Conservation (phyloP, 2,329 filamentous ascomycete genomes). For the Coniochaeta sp. region DNA sequence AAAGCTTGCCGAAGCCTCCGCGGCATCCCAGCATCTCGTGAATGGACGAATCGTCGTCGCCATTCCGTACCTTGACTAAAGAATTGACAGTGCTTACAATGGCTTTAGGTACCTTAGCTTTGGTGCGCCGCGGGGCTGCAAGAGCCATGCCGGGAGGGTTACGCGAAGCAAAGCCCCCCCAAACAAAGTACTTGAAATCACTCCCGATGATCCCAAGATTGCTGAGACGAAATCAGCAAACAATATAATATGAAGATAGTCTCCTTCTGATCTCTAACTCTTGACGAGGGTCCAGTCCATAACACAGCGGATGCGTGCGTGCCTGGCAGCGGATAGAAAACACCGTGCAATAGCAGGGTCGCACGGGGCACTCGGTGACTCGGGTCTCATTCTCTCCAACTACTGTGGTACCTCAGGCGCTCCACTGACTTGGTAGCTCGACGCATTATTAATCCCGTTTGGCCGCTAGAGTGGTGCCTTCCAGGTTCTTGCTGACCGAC, state of each 20-base stretch:
- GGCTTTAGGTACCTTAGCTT: neutral
- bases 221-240: too few relatives aligned
- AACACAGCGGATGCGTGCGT: neutral
- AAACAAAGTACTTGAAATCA: constrained; percentile 4
- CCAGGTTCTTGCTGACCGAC: neutral
- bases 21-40: neutral
- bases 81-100: neutral
- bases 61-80: neutral
- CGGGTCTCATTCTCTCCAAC: neutral
- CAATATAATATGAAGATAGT: too few relatives aligned
- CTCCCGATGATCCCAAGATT: neutral
- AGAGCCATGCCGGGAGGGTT: constrained; percentile 19
- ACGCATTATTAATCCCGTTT: neutral
- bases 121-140: constrained; percentile 9
- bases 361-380: neutral
- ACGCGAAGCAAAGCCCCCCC: constrained; percentile 15
- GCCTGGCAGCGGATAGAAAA: neutral
- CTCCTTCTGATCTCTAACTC: too few relatives aligned
- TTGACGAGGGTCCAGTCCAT: too few relatives aligned
- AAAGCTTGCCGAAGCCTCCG: neutral
- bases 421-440: neutral
- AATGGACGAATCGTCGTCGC: neutral
- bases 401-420: too few relatives aligned
- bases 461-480: neutral
- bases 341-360: neutral